Evolutionary conservation across 1,284 basidiomycete species (phyloP), one percentile per base, ranked within the genome.

Genomic region (Cystobasidium pallidum): DNA sequence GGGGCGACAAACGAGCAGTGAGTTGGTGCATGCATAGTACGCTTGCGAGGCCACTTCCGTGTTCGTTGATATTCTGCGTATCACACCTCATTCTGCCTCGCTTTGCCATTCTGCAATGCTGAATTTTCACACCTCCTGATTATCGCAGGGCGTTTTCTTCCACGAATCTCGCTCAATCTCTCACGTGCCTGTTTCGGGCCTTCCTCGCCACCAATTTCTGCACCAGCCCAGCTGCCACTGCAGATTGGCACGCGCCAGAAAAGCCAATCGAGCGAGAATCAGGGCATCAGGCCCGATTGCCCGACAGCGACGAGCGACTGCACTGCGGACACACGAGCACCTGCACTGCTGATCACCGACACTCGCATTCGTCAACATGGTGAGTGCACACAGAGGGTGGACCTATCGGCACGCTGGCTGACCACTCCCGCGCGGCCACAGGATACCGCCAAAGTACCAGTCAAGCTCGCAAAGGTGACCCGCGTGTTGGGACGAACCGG

Each of bases 401-500:
- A 28, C 3, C 8, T 24, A 26, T n/a, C 30, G n/a, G 51, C 24
- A 28, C 30, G 24, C 24, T 54, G 51, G 52, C 52, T 55, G 52
- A 55, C 24, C 13, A 8, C 26, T 30, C 11, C 52, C 26, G 17
- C 11, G 30, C 1, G 24, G 10, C 41, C 39, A 1, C 58, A 61
- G 78, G 77, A 78, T 75, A 72, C 77, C 57, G 68, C 75, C 83
- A 94, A 94, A 88, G 86, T 87, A 76, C 88, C 91, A 80, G 92
- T 94, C 82, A 95, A 95, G 84, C 91, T 96, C 81, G 94, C 92
- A 78, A 92, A 91, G 86, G 94, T 97, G 78, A 88, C 91, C 85
- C 95, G 93, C 90, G 93, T 98, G 82, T 89, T 99, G 81, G 96
- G 96, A 82, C 89, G 96, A 81, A 99, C 96, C 81, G 96, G 96